Conservation (phyloP, 129 eudicot genomes). For the Flaveria brownii region DNA sequence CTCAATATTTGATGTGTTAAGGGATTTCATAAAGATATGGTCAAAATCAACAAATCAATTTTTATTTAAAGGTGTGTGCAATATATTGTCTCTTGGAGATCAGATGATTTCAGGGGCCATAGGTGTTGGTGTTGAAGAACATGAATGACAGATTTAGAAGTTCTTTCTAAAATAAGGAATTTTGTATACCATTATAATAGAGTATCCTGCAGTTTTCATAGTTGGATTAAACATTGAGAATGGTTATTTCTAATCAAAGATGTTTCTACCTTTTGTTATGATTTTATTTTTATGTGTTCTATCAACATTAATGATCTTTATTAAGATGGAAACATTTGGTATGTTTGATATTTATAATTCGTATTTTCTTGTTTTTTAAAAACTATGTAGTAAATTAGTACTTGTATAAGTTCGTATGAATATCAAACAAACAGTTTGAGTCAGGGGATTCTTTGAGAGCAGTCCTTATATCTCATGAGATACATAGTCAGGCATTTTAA, state of each 20-base stretch:
- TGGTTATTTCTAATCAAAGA: slow-evolving; percentile 29
- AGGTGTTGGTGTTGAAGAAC: slow-evolving; percentile 23
- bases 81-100: slow-evolving; percentile 18
- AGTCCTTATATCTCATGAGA: too few relatives aligned
- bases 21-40: slow-evolving; percentile 21
- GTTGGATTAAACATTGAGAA: slow-evolving; percentile 19
- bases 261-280: slow-evolving; percentile 30
- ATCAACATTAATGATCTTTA: slow-evolving; percentile 27
- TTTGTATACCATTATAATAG: slow-evolving; percentile 36
- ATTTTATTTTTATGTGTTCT: slow-evolving; percentile 24
- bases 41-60: slow-evolving; percentile 28
- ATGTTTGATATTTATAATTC: background rate
- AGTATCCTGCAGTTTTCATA: slow-evolving; percentile 28
- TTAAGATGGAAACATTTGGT: slow-evolving; percentile 22
- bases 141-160: slow-evolving; percentile 28
- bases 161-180: slow-evolving; percentile 37
- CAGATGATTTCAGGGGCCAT: slow-evolving; percentile 19
- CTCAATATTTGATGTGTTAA: slow-evolving; percentile 28
- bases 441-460: too few relatives aligned
- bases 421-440: too few relatives aligned
- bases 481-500: too few relatives aligned
- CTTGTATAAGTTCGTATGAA: too few relatives aligned
- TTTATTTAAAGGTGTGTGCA: slow-evolving; percentile 32
- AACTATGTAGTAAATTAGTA: too few relatives aligned
- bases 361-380: background rate